Evolutionary conservation across 2,329 filamentous ascomycete genomes (phyloP).

Genomic region (Colletotrichum karsti): DNA sequence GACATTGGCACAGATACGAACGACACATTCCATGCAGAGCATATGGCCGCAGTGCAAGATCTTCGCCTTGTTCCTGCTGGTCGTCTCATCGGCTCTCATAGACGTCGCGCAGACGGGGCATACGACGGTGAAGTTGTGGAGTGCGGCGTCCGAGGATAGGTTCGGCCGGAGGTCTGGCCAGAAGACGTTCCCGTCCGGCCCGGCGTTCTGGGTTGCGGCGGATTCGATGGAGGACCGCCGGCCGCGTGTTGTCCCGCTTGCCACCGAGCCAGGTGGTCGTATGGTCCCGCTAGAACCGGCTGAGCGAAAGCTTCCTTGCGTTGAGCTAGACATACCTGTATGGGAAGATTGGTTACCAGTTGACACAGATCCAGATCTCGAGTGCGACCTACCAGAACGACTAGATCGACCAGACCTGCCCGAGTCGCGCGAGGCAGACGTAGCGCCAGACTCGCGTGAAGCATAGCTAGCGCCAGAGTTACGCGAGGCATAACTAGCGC

Average conservation of each 20-base stretch:
- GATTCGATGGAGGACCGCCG: neutral
- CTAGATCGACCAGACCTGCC: too few species aligned
- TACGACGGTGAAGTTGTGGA: neutral
- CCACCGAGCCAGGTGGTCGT: neutral
- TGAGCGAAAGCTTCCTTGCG: neutral
- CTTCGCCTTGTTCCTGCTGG: slow-evolving; percentile 14
- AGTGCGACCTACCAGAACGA: too few species aligned
- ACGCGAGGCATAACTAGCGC: too few species aligned
- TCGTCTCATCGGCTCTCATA: slow-evolving; percentile 1
- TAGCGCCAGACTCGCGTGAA: too few species aligned
- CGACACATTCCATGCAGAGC: slow-evolving; percentile 15
- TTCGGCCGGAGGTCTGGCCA: slow-evolving; percentile 16
- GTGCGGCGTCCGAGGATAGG: neutral
- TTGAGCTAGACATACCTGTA: neutral
- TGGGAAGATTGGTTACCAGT: neutral
- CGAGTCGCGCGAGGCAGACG: too few species aligned
- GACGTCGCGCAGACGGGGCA: slow-evolving; percentile 20
- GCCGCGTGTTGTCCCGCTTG: neutral
- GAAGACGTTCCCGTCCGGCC: neutral
- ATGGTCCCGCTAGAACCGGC: neutral
- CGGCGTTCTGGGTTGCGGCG: neutral
- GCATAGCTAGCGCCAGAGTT: too few species aligned
- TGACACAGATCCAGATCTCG: neutral
- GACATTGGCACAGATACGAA: slow-evolving; percentile 4
- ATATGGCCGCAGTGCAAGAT: slow-evolving; percentile 28